These are phyloP conservation scores for Xylaria arbuscula DNA, from an alignment of 2,329 filamentous ascomycete genomes.

Conservation along the genomic window DNA sequence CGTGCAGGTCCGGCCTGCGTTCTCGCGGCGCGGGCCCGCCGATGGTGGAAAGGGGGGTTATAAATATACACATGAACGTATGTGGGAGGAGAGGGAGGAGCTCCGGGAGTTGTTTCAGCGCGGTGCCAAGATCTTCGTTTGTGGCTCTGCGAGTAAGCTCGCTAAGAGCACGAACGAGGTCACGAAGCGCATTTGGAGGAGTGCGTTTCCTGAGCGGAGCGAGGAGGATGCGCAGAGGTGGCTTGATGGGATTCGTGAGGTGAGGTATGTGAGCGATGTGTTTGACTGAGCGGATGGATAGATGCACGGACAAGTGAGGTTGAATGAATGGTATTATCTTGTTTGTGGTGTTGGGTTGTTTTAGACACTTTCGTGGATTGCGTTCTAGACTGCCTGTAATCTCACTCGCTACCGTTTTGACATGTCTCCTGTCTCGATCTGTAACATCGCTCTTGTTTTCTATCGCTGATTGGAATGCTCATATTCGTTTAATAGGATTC, in stretches of 20 bases:
- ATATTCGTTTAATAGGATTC: no score
- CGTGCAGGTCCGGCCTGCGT: conserved; percentile 71
- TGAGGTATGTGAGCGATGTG: conserved; percentile 40
- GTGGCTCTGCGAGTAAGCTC: conserved; percentile 35
- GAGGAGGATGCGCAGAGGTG: conserved; percentile 37
- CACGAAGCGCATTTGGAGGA: conserved; percentile 31
- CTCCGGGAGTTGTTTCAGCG: conserved; percentile 21
- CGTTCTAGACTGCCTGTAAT: not conserved
- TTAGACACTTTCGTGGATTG: not conserved
- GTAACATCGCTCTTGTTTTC: not conserved
- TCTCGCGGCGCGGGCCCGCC: conserved; percentile 42
- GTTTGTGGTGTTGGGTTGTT: not conserved
- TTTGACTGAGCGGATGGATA: conserved; percentile 32
- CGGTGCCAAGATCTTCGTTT: conserved; percentile 34
- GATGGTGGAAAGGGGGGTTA: not conserved
- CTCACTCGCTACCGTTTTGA: not conserved
- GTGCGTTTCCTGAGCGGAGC: conserved; percentile 25
- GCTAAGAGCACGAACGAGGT: conserved; percentile 37
- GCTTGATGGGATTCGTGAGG: conserved; percentile 37
- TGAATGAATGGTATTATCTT: not conserved
- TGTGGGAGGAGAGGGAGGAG: conserved; percentile 35
- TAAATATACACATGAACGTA: conserved; percentile 33
- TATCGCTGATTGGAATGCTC: not conserved
- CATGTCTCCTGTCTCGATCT: no score
- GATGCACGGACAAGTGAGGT: no score